Conservation (phyloP, 164 flowering plant genomes). For the Sedum album region DNA sequence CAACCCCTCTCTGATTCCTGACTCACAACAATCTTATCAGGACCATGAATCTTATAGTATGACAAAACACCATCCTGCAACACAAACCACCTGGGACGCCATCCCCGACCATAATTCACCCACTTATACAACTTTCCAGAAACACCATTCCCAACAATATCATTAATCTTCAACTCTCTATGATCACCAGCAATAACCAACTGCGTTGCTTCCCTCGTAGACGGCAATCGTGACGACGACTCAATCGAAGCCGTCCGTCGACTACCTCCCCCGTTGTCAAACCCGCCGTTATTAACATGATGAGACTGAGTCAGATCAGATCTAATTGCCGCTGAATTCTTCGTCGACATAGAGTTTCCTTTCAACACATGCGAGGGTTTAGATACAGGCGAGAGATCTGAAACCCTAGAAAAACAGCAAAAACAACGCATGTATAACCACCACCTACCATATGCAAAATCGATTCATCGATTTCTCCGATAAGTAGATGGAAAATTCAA, state of each 20-base stretch:
- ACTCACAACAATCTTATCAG: conserved; percentile 60
- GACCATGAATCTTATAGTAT: conserved; percentile 77
- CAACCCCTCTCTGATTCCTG: conserved; percentile 70
- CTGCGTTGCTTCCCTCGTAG: conserved; percentile 23
- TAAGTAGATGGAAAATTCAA: background rate
- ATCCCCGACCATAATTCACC: conserved; percentile 97
- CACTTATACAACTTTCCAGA: conserved; percentile 74
- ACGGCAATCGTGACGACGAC: conserved; percentile 13
- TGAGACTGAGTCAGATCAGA: conserved; percentile 16
- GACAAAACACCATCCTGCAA: conserved; percentile 52
- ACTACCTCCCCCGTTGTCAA: conserved; percentile 14
- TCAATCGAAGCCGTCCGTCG: conserved; percentile 11
- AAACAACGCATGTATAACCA: conserved; percentile 25
- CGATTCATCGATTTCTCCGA: background rate
- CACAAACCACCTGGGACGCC: conserved; percentile 90
- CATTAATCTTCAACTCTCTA: conserved; percentile 51
- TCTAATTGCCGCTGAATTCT: conserved; percentile 8
- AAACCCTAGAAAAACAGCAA: conserved; percentile 31
- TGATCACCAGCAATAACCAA: conserved; percentile 12
- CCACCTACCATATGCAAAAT: background rate
- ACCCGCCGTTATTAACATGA: background rate
- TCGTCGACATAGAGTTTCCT: conserved; percentile 4
- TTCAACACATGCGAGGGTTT: conserved; percentile 8
- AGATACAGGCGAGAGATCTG: conserved; percentile 20
- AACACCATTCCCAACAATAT: conserved; percentile 68